Evolutionary conservation across 805 yeast genomes (phyloP).

Genomic region (Candida khao-thaluensis): DNA sequence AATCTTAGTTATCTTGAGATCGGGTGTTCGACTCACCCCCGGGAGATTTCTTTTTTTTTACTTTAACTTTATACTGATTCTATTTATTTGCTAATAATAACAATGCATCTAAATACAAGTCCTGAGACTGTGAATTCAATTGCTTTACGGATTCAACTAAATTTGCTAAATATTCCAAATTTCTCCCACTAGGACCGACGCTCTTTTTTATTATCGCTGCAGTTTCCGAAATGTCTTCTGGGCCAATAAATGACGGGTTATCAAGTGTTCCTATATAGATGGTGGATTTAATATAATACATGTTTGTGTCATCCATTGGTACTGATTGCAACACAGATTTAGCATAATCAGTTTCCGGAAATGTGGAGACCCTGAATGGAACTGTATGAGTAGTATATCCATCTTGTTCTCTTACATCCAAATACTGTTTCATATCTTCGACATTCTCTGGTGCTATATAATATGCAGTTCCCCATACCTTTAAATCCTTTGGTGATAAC

Average conservation of each 20-base stretch:
- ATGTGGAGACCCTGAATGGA: constrained; percentile 52
- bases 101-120: constrained; percentile 37
- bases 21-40: constrained; percentile 49
- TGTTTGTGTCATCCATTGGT: constrained; percentile 18
- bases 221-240: constrained; percentile 59
- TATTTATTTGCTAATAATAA: constrained; percentile 15
- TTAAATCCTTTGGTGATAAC: constrained; percentile 43
- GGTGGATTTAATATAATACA: constrained; percentile 48
- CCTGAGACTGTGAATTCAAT: constrained; percentile 25
- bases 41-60: constrained; percentile 28
- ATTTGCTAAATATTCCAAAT: constrained; percentile 63
- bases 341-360: constrained; percentile 15
- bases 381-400: constrained; percentile 76
- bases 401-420: constrained; percentile 84
- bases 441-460: constrained; percentile 68
- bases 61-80: constrained; percentile 2
- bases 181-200: constrained; percentile 80
- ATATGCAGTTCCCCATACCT: constrained; percentile 81
- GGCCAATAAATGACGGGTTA: constrained; percentile 83
- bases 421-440: constrained; percentile 58
- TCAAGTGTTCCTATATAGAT: constrained; percentile 84
- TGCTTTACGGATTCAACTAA: constrained; percentile 47
- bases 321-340: constrained; percentile 8
- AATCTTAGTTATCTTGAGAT: constrained; percentile 40
- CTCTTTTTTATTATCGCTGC: constrained; percentile 58